Percentiles rank a stretch among this genome's conserved stretches.
Conservation (phyloP, 2,329 filamentous ascomycete species). For the Microthyrium microscopicum region DNA sequence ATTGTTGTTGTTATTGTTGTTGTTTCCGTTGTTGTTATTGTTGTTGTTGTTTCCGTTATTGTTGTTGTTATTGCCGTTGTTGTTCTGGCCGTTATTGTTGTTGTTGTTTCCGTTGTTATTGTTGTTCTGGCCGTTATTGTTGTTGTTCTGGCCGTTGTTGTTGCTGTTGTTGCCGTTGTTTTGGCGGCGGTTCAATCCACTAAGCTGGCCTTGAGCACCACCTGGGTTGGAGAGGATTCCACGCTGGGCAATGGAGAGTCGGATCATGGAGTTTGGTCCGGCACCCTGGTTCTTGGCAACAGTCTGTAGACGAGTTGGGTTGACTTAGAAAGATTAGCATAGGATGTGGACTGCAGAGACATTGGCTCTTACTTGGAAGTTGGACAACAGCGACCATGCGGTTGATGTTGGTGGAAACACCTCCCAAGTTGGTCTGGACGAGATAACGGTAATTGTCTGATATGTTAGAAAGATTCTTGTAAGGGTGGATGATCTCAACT, state of each 20-base stretch:
- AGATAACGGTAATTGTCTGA: slow-evolving; percentile 21
- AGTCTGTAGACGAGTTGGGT: slow-evolving; percentile 18
- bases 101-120: slow-evolving; percentile 1
- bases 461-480: not conserved
- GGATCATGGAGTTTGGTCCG: slow-evolving; percentile 16
- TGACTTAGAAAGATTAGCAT: slow-evolving; percentile 13
- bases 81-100: slow-evolving; percentile 1
- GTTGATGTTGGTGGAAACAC: slow-evolving; percentile 18
- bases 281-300: slow-evolving; percentile 20
- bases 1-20: slow-evolving; percentile 1
- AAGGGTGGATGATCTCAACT: slow-evolving; percentile 7
- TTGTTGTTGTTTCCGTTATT: slow-evolving; percentile 3
- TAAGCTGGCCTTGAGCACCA: slow-evolving; percentile 15
- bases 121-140: not conserved
- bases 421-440: slow-evolving; percentile 18
- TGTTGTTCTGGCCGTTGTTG: slow-evolving; percentile 10
- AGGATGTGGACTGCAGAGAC: slow-evolving; percentile 1
- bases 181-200: not conserved
- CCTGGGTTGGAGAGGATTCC: slow-evolving; percentile 20
- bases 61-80: slow-evolving; percentile 2
- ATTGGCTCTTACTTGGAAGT: slow-evolving; percentile 16
- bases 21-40: not conserved
- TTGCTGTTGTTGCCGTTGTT: slow-evolving; percentile 1
- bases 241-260: slow-evolving; percentile 20
- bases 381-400: slow-evolving; percentile 21